phyloP scores from a whole-genome alignment of 148 eudicot genomes.

The Linanthus parryae region DNA sequence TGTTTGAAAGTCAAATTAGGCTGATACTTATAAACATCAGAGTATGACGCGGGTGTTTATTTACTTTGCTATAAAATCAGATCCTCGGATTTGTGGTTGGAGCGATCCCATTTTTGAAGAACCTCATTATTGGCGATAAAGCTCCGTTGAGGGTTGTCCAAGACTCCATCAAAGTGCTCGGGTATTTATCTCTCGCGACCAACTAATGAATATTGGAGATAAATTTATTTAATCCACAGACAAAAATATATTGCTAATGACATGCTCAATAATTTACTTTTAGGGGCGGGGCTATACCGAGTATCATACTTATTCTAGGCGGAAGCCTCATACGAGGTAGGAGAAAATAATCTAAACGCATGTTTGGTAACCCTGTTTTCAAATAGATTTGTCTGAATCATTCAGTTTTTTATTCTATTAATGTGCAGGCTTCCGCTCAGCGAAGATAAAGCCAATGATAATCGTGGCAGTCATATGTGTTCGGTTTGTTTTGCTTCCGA shows the following conservation, averaged over 20 bases:
- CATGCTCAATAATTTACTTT: background rate
- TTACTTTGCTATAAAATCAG: constrained; percentile 29
- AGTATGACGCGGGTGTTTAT: background rate
- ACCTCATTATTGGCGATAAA: constrained; percentile 55
- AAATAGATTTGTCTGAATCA: no score
- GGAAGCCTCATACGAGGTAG: constrained; percentile 81
- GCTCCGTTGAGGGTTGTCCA: constrained; percentile 83
- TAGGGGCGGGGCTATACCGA: constrained; percentile 70
- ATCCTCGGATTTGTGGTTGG: constrained; percentile 62
- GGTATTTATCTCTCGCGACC: constrained; percentile 55
- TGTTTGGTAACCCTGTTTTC: no score
- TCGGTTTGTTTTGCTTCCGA: constrained; percentile 54
- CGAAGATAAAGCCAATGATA: constrained; percentile 25
- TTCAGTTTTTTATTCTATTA: background rate
- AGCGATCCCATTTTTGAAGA: constrained; percentile 48
- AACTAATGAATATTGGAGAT: no score
- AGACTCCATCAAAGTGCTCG: constrained; percentile 62
- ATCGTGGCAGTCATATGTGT: constrained; percentile 50
- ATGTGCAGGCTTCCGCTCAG: constrained; percentile 47
- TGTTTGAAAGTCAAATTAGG: no score
- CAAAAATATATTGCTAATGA: no score
- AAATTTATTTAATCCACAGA: no score
- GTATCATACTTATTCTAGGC: constrained; percentile 76
- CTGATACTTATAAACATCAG: no score
- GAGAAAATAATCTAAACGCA: no score